Base-by-base conservation (phyloP, 495 filamentous ascomycete species). In the Aspergillus avenaceus region DNA sequence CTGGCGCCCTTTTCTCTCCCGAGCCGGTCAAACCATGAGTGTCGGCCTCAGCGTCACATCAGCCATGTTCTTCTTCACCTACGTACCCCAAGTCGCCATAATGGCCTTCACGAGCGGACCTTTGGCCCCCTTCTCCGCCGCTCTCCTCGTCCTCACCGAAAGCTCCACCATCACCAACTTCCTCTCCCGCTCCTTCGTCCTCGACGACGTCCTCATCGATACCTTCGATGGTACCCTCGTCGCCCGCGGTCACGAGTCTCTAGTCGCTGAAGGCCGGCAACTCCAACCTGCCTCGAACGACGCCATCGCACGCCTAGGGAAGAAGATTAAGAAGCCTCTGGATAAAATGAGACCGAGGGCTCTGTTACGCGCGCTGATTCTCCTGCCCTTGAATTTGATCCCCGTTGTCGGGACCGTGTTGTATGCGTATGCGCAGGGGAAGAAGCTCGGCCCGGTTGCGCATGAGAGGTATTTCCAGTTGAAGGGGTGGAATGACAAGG, bases 371-470 rank as follows among this genome's bases (percentile, higher is more conserved):
- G 88, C 89, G 55, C 61, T 87, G 52, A 64, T 87, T 56, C 87
- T 90, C 58, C 71, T 97, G n/a, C 91, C 93, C 11, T 74, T 97
- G 42, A 97, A 96, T 65, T 85, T 96, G 49, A 86, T 98, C 34
- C 93, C 93, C 0, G 79, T 97, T 0, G 78, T 97, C 16, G 93
- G 93, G 3, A 91, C 92, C 2, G 69, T 83, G 11, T 57, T 89
- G 0, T 98, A 95, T 65, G 74, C 97, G 7, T 41, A 86, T 12
- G 53, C 93, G 24, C 86, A 95, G 65, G 92, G 89, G 56, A 77
- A 68, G 63, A 57, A 58, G 19, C 49, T 67, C 23, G 83, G 83
- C 0, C 81, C 80, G 1, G 60, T 41, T 1, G 70, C 74, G 26
- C 81, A 85, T 63, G 64, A 61, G 4, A 57, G 83, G 61, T 98